Base-by-base conservation (phyloP, 1,139 yeast genomes). In the Suhomyces choctaworum region DNA sequence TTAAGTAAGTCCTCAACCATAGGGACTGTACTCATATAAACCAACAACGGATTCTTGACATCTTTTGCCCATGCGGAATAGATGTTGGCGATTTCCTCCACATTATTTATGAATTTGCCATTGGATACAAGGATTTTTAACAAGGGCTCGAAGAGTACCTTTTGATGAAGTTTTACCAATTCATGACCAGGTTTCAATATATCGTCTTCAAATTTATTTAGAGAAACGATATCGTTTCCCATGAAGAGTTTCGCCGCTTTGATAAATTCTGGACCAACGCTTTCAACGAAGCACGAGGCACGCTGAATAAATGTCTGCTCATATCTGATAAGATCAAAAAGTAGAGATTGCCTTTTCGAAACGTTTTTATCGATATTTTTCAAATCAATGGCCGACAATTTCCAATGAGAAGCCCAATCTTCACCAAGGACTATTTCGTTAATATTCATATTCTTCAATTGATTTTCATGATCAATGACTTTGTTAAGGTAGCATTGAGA, bases 361-460 rank as follows among this genome's bases (percentile, higher is more conserved):
- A 78, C 76, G 8, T 62, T 63, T 19, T 75, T 76, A 39, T 77
- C 82, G 10, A 80, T 64, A 24, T 70, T 75, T 9, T 70, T 61
- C 22, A 84, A 53, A 32, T 78, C 82, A 13, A 75, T 80, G 3
- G 76, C 73, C 0, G 81, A 68, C 17, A 85, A 49, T 35, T 77
- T 73, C 90, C 94, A 86, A 52, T 80, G 86, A 9, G 80, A 72
- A 0, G 85, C 81, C 95, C 95, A 86, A 48, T 83, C 83, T 25
- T 66, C 72, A 7, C 66, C 73, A 24, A 70, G 57, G 1, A 60
- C 60, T 14, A 69, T 56, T 11, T 66, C 67, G 26, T 58, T 50
- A n/a, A 66, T 57, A 40, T 68, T 62, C 22, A 66, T 64, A 29
- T 54, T 57, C 31, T 55, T 56, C 56, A 67, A 54, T 22, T 39